Conservation (phyloP, 306 rosid species). For the Fragaria ananassa region DNA sequence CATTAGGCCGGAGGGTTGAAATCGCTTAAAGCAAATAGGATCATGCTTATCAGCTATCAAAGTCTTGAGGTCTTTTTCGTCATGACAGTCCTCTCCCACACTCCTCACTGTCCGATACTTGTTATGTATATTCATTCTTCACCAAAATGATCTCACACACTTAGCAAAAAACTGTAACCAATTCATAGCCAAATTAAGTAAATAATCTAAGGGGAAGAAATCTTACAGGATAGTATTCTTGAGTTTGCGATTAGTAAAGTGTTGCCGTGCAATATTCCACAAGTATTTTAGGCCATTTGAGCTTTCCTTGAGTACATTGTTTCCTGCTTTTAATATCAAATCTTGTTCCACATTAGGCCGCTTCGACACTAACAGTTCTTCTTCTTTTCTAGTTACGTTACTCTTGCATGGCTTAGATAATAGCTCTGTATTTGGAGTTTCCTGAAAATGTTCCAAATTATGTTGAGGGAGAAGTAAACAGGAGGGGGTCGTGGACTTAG, state of each 20-base stretch:
- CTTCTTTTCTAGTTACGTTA: neutral
- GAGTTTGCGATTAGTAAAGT: neutral
- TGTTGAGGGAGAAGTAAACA: neutral
- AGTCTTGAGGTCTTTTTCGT: constrained; percentile 71
- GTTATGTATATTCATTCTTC: constrained; percentile 53
- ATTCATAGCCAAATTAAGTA: neutral
- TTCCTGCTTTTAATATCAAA: neutral
- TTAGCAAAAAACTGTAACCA: neutral
- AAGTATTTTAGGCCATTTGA: neutral
- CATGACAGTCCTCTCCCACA: constrained; percentile 80
- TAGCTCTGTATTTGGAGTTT: neutral
- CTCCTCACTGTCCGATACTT: constrained; percentile 60
- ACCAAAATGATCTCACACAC: neutral
- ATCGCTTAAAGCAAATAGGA: constrained; percentile 77
- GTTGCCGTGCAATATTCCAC: neutral
- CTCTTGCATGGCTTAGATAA: neutral
- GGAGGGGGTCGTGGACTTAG: neutral
- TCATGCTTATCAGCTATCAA: constrained; percentile 62
- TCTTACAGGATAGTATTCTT: neutral
- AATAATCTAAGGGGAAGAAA: neutral
- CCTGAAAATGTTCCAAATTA: neutral
- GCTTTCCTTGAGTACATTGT: neutral
- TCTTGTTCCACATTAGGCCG: neutral
- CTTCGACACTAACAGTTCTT: neutral
- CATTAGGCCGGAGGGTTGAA: constrained; percentile 90